Percentiles rank a stretch among this genome's conserved stretches.
Conservation (phyloP, 495 filamentous ascomycete species). For the Massariosphaeria phaeospora region DNA sequence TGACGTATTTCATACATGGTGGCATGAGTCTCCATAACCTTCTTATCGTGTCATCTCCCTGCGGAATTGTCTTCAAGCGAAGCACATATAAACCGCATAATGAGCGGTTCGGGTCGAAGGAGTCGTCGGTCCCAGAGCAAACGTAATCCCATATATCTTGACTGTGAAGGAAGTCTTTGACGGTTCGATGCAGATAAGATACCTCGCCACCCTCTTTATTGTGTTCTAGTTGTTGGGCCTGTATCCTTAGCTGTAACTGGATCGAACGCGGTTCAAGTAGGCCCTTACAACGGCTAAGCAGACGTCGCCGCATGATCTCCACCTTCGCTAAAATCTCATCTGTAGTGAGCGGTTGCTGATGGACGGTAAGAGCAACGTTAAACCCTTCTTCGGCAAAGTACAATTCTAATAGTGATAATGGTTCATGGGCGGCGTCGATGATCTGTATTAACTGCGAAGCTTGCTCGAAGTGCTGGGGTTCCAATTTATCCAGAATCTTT, state of each 20-base stretch:
- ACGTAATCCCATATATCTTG: neutral
- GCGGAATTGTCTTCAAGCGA: neutral
- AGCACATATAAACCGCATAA: neutral
- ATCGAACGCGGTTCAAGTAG: neutral
- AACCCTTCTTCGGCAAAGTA: neutral
- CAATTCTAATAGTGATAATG: neutral
- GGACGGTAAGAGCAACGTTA: neutral
- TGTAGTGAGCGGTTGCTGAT: neutral
- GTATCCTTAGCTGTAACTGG: neutral
- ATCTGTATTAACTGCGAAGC: neutral
- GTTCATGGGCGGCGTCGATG: too few species aligned
- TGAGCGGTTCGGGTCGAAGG: neutral
- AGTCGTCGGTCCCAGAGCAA: neutral
- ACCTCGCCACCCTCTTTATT: neutral
- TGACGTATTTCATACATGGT: neutral
- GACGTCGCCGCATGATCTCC: neutral
- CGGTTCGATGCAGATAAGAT: neutral
- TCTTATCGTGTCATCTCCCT: neutral
- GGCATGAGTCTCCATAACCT: neutral
- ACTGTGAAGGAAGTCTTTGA: neutral
- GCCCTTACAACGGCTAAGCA: neutral
- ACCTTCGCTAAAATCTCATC: neutral
- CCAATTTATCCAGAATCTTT: neutral
- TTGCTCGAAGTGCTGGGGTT: neutral
- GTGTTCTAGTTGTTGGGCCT: neutral